Evolutionary conservation across 345 rosid species (phyloP).

Genomic region (Ceriops decandra): DNA sequence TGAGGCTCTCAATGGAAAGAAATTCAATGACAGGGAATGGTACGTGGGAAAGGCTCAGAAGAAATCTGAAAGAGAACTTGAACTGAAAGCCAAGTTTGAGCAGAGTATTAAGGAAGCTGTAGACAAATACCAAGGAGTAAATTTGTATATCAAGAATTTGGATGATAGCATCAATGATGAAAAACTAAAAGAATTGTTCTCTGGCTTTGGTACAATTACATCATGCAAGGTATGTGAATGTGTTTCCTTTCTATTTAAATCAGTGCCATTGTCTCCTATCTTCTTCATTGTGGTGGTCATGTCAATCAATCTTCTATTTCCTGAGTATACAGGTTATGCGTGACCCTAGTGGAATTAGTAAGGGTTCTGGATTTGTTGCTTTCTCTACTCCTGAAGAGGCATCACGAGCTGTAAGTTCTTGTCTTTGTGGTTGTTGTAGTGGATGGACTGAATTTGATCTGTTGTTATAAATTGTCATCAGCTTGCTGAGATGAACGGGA

Average conservation of each 20-base stretch:
- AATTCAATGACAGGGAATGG: constrained; percentile 21
- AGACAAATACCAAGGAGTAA: constrained; percentile 18
- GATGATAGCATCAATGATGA: constrained; percentile 25
- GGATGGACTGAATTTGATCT: too few species aligned
- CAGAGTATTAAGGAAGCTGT: constrained; percentile 19
- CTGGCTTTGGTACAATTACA: constrained; percentile 22
- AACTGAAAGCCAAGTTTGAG: constrained; percentile 21
- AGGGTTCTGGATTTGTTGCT: constrained; percentile 29
- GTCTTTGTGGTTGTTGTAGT: neutral
- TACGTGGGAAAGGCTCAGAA: constrained; percentile 30
- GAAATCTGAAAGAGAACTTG: constrained; percentile 25
- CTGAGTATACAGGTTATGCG: constrained; percentile 18
- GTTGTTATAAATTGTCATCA: neutral
- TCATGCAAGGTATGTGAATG: constrained; percentile 24
- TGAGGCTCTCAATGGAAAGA: constrained; percentile 25
- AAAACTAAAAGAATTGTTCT: constrained; percentile 25
- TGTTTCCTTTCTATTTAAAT: neutral
- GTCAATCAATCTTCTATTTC: neutral
- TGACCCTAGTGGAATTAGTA: constrained; percentile 23
- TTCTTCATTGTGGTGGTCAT: neutral
- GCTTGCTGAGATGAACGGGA: constrained; percentile 29
- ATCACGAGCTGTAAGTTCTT: constrained; percentile 21
- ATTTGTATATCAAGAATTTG: constrained; percentile 24
- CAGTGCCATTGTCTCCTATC: neutral
- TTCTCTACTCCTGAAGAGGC: constrained; percentile 29